Evolutionary conservation across 208 protist species (phyloP), one percentile per base, ranked within the genome.

Genomic region (Spongospora subterranea): DNA sequence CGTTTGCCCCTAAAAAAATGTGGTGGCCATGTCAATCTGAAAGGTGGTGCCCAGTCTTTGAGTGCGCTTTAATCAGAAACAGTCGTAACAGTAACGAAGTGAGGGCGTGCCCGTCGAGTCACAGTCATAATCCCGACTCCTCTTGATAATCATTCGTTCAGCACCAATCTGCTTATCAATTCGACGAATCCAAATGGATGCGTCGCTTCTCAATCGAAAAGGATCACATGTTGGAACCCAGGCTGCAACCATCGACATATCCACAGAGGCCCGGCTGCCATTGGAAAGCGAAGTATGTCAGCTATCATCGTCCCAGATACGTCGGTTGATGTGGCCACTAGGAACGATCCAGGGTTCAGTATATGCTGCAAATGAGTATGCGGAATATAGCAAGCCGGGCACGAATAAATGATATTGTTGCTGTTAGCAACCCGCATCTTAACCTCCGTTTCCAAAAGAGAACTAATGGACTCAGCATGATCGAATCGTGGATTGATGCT

Each of bases 351-450:
- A 35, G 71, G 17, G 71, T 82, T 13, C 17, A 82, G n/a, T 82
- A 82, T n/a, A 82, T 82, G 6, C 71, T 82, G 71, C 71, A 82
- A 43, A 82, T 82, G 71, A 39, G 71, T 35, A 6, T 82, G 71
- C 71, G 35, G 6, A 35, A n/a, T 20, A 45, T n/a, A 43, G 35
- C 71, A 6, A 82, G n/a, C 13, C 71, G 71, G n/a, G 71, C 71
- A 45, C 17, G n/a, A n/a, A 82, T 82, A 20, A 35, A 43, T 6
- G 71, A 82, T 43, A 82, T 82, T 43, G n/a, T 39, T 6, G 71
- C 71, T 35, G 71, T 82, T n/a, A 82, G 71, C 71, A 82, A 82
- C n/a, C 71, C 71, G n/a, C 71, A 82, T 43, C n/a, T 82, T 6
- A 82, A 82, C n/a, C 71, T 82, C 13, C 71, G 71, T 6, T 82